Conservation (phyloP, 805 yeast species). For the Myxozyma sirexii region DNA sequence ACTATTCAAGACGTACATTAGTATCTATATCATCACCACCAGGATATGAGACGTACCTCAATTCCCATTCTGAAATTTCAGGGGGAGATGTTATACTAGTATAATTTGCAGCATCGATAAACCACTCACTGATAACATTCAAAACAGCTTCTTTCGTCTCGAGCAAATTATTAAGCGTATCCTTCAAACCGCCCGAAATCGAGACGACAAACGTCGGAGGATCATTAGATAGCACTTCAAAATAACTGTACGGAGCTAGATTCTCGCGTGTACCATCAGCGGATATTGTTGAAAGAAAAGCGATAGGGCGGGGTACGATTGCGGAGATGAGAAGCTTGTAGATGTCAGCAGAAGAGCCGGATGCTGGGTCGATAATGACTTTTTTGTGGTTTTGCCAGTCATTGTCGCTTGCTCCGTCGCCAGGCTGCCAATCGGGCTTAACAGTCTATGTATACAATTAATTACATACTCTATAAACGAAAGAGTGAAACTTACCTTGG, state of each 20-base stretch:
- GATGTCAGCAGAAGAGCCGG: constrained; percentile 49
- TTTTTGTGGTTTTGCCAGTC: constrained; percentile 53
- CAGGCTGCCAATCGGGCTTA: constrained; percentile 50
- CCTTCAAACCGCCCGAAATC: constrained; percentile 51
- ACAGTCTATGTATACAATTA: constrained; percentile 24
- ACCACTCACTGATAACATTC: constrained; percentile 64
- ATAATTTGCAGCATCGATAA: constrained; percentile 63
- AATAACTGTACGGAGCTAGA: constrained; percentile 65
- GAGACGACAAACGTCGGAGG: constrained; percentile 64
- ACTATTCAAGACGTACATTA: neutral
- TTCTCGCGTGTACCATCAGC: constrained; percentile 49
- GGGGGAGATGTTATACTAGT: constrained; percentile 52
- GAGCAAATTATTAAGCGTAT: constrained; percentile 53
- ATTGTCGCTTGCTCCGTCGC: constrained; percentile 51
- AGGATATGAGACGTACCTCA: neutral
- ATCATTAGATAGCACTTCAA: constrained; percentile 51
- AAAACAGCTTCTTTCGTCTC: constrained; percentile 59
- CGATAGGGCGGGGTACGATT: constrained; percentile 63
- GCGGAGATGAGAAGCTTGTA: constrained; percentile 57
- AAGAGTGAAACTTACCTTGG: constrained; percentile 4
- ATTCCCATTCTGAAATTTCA: constrained; percentile 58
- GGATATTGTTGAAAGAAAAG: constrained; percentile 54
- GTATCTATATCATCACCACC: constrained; percentile 29
- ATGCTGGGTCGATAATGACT: constrained; percentile 53
- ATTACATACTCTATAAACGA: neutral